Evolutionary conservation across 805 yeast genomes (phyloP), one percentile per base, ranked within the genome.

Genomic region (Lachancea cidri): DNA sequence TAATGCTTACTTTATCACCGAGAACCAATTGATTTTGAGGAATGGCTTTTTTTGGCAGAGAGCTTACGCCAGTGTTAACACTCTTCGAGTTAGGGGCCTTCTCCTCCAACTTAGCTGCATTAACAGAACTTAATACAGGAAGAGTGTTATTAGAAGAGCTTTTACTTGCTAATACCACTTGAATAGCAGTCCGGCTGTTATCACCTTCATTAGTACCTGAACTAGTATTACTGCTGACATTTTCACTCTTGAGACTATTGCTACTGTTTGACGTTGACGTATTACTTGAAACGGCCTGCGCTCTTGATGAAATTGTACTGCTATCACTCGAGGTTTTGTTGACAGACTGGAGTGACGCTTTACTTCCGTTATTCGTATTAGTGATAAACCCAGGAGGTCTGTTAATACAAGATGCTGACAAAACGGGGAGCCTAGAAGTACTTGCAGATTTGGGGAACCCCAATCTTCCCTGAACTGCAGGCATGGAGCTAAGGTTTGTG

Each of bases 201-300:
- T 22, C 33, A 13, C 17, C 15, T 31, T 39, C 43, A 20, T 38
- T 39, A 6, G 43, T 34, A 29, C 31, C 39, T 6, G 39, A 30
- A 19, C 39, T 41, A 4, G 39, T 41, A 25, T 36, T 35, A 15
- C 44, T 41, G 44, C 39, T 41, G 20, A 35, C 36, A 25, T 36
- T 35, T n/a, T 35, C 36, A 29, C 44, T 41, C 34, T 25, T 44
- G 50, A 41, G 40, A 38, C 52, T 48, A 39, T 45, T 48, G 38
- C 39, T 39, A 14, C 45, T 35, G 18, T 39, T 43, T 16, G 47
- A 29, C 9, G 41, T 20, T 17, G 39, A 40, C 17, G 42, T 39
- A 33, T 45, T 47, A 24, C 39, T 47, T 11, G 51, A 45, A 31
- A 36, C 44, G 39, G 27, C 44, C 39, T 41, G 44, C 39, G 44